These are phyloP conservation scores for Vigna unguiculata DNA, from an alignment of 306 rosid genomes.

Conservation along the genomic window DNA sequence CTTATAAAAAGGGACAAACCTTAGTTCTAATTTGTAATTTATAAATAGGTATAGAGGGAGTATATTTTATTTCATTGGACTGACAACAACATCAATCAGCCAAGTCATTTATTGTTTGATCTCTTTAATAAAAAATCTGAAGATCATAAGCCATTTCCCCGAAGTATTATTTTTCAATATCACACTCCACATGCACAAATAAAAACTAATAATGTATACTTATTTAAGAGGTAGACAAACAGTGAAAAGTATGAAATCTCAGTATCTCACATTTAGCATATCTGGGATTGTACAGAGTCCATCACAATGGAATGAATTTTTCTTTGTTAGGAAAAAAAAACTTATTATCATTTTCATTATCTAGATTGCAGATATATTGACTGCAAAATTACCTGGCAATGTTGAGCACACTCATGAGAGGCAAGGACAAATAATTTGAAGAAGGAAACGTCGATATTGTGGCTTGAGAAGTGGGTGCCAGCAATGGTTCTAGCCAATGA, in stretches of 20 bases:
- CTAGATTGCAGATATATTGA: constrained; percentile 21
- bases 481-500: constrained; percentile 89
- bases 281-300: not conserved
- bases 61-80: too few species aligned
- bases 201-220: not conserved
- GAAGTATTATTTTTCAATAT: not conserved
- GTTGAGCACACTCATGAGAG: constrained; percentile 87
- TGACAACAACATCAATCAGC: not conserved
- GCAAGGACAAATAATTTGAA: constrained; percentile 83
- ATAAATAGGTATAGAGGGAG: too few species aligned
- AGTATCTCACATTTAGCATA: not conserved
- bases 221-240: not conserved
- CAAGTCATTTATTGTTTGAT: not conserved
- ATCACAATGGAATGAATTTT: not conserved
- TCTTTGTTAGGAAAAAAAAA: constrained; percentile 8
- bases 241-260: not conserved
- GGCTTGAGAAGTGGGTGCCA: constrained; percentile 75
- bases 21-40: too few species aligned
- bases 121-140: not conserved
- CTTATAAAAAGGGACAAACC: too few species aligned
- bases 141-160: not conserved
- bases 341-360: constrained; percentile 19
- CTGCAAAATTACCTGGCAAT: constrained; percentile 78
- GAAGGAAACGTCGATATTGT: constrained; percentile 63
- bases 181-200: constrained; percentile 2